phyloP scores from a whole-genome alignment of 2,329 filamentous ascomycete genomes.

The Phialophora expanda region DNA sequence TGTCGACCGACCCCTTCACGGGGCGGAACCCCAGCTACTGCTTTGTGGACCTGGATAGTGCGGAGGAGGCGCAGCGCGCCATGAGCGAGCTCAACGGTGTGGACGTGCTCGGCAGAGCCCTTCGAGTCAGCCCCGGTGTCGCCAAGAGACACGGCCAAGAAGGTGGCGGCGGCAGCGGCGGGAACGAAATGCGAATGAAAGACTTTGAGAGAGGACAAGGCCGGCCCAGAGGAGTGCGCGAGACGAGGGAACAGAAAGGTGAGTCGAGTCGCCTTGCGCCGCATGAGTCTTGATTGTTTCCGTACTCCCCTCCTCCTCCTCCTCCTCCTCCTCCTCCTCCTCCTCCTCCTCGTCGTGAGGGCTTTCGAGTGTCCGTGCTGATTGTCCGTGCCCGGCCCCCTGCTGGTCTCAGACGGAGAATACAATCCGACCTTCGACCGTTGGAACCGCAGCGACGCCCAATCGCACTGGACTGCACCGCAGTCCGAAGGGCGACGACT shows the following conservation, averaged over 20 bases:
- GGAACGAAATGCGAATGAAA: slow-evolving; percentile 28
- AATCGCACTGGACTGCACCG: slow-evolving; percentile 41
- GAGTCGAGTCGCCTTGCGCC: slow-evolving; percentile 1
- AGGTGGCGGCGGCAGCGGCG: slow-evolving; percentile 4
- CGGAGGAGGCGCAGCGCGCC: slow-evolving; percentile 62
- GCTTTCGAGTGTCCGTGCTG: not conserved
- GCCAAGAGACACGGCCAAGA: slow-evolving; percentile 43
- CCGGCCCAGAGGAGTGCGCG: slow-evolving; percentile 11
- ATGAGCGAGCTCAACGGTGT: slow-evolving; percentile 63
- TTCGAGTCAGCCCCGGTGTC: slow-evolving; percentile 70
- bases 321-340: too few species aligned
- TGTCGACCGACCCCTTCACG: slow-evolving; percentile 71
- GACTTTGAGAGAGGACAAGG: slow-evolving; percentile 27
- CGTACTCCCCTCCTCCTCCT: not conserved
- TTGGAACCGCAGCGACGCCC: slow-evolving; percentile 51
- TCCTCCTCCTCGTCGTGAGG: not conserved
- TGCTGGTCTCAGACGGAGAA: slow-evolving; percentile 21
- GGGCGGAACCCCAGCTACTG: slow-evolving; percentile 75
- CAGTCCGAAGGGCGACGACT: slow-evolving; percentile 49
- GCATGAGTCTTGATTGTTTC: not conserved
- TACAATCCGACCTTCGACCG: slow-evolving; percentile 47
- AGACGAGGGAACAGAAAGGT: slow-evolving; percentile 32
- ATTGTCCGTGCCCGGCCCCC: not conserved
- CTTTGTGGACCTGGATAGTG: slow-evolving; percentile 69
- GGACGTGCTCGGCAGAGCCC: slow-evolving; percentile 61